These are phyloP conservation scores for Phytopythium oedochilum DNA, from an alignment of 352 stramenopile species.

Conservation along the genomic window DNA sequence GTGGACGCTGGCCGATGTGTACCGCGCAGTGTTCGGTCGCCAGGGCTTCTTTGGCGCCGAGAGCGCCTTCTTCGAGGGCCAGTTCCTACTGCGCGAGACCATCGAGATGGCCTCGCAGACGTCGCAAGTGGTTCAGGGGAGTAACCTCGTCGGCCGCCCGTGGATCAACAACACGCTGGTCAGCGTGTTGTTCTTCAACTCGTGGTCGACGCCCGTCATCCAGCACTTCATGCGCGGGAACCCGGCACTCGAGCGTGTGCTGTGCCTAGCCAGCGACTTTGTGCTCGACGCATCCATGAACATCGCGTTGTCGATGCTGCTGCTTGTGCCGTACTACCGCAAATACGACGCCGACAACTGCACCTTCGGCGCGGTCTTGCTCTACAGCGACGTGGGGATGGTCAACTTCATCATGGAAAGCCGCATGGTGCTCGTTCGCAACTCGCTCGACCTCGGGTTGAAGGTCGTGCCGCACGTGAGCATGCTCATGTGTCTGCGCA, in stretches of 20 bases:
- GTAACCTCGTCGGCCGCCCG: constrained; percentile 18
- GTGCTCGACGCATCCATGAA: constrained; percentile 9
- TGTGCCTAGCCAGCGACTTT: constrained; percentile 13
- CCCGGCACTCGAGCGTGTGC: constrained; percentile 12
- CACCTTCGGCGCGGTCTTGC: constrained; percentile 1
- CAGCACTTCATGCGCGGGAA: constrained; percentile 4
- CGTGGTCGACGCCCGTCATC: constrained; percentile 15
- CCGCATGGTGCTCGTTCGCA: constrained; percentile 16
- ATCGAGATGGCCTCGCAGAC: constrained; percentile 32
- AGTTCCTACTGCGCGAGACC: constrained; percentile 19
- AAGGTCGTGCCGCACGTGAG: constrained; percentile 16
- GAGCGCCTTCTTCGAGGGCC: constrained; percentile 25
- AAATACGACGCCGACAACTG: constrained; percentile 7
- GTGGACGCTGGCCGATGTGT: neutral
- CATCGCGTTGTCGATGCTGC: constrained; percentile 11
- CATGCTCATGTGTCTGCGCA: constrained; percentile 13
- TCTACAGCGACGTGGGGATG: constrained; percentile 18
- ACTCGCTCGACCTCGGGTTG: constrained; percentile 8
- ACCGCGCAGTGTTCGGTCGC: neutral
- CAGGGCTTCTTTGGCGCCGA: constrained; percentile 28
- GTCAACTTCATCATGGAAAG: constrained; percentile 21
- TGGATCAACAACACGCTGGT: constrained; percentile 39
- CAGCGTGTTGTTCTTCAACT: constrained; percentile 19
- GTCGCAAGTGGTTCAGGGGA: constrained; percentile 22
- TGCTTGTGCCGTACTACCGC: constrained; percentile 9